Conservation (phyloP, 441 rosid genomes). For the Pelargonium fulgidum region DNA sequence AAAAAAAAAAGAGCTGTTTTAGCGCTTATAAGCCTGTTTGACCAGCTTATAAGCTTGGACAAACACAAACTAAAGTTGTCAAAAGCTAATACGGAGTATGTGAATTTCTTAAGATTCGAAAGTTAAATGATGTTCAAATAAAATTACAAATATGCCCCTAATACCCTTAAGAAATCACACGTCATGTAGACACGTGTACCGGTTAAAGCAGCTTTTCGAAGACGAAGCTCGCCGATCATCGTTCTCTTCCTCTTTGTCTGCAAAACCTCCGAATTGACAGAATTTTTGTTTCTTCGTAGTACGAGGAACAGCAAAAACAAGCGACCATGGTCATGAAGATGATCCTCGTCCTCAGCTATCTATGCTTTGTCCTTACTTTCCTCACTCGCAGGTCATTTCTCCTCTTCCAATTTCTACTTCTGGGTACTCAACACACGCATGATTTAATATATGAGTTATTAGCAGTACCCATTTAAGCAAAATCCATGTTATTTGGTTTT, state of each 20-base stretch:
- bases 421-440: conserved; percentile 1
- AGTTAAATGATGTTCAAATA: too few relatives aligned
- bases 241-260: too few relatives aligned
- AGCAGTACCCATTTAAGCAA: not conserved
- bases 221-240: not conserved
- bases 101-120: too few relatives aligned
- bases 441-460: not conserved
- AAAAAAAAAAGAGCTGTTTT: too few relatives aligned
- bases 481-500: too few relatives aligned
- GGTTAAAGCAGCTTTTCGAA: not conserved
- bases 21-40: too few relatives aligned
- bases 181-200: not conserved
- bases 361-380: not conserved
- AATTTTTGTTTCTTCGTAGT: not conserved
- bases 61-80: too few relatives aligned
- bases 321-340: not conserved
- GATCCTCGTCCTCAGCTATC: not conserved
- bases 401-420: conserved; percentile 2
- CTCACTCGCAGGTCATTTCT: conserved; percentile 7
- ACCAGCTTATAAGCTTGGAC: too few relatives aligned
- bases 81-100: too few relatives aligned
- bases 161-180: too few relatives aligned
- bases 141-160: too few relatives aligned
- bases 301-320: too few relatives aligned
- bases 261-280: not conserved